Percentiles rank a stretch among this genome's conserved stretches.
Conservation (phyloP, 257 asterid genomes). For the Ehretia macrophylla region DNA sequence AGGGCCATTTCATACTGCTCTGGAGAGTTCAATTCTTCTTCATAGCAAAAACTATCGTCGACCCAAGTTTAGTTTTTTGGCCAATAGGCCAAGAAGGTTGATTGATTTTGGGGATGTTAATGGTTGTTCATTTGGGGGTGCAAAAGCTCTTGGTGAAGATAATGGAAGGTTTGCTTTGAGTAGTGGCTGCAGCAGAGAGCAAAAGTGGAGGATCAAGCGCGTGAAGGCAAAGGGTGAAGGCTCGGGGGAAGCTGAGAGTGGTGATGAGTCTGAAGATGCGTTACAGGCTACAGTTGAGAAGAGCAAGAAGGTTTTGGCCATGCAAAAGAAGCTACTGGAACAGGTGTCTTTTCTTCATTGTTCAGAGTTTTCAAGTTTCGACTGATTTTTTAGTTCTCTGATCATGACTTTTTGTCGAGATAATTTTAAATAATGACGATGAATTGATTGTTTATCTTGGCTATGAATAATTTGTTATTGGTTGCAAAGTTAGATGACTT, state of each 20-base stretch:
- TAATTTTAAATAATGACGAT: too few relatives aligned
- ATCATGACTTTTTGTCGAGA: too few relatives aligned
- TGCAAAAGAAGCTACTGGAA: conserved; percentile 63
- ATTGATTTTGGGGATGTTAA: conserved; percentile 27
- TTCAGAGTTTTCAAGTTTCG: background rate
- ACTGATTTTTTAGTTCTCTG: background rate
- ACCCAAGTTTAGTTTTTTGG: conserved; percentile 35
- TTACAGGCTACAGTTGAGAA: conserved; percentile 68
- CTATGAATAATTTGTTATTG: too few relatives aligned
- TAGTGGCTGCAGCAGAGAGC: conserved; percentile 30
- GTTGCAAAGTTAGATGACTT: background rate
- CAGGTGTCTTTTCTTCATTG: conserved; percentile 42
- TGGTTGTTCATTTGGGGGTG: conserved; percentile 30
- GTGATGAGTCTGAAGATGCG: conserved; percentile 51
- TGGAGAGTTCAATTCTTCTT: conserved; percentile 40
- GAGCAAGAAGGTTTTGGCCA: conserved; percentile 71
- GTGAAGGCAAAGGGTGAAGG: conserved; percentile 39
- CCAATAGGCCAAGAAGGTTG: conserved; percentile 30
- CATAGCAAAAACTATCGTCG: conserved; percentile 31
- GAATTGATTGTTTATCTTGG: too few relatives aligned
- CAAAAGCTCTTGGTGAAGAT: conserved; percentile 24
- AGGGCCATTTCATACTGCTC: conserved; percentile 45
- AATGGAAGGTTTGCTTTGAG: conserved; percentile 31
- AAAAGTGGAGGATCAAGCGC: conserved; percentile 37
- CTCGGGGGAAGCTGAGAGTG: conserved; percentile 35